Conservation (phyloP, 495 filamentous ascomycete genomes). For the Aspergillus avenaceus region DNA sequence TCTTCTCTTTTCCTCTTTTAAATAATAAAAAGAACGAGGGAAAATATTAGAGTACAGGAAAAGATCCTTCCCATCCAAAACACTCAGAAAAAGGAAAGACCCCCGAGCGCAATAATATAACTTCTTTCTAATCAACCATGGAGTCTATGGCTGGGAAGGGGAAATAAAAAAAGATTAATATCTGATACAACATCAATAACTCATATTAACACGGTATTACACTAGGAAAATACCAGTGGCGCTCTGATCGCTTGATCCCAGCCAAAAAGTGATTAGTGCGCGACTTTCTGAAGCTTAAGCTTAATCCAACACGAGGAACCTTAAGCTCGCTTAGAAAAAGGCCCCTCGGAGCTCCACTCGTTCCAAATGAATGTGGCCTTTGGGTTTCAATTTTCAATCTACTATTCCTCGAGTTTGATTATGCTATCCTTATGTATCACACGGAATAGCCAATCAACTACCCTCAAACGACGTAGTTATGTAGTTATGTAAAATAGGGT, state of each 20-base stretch:
- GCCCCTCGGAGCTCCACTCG: conserved; percentile 10
- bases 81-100: too few species aligned
- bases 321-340: conserved; percentile 42
- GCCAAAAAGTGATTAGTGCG: conserved; percentile 37
- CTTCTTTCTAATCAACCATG: too few species aligned
- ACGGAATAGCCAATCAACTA: background rate
- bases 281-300: conserved; percentile 45
- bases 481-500: conserved; percentile 5
- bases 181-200: background rate
- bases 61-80: background rate
- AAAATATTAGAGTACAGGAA: background rate
- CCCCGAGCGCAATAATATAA: too few species aligned
- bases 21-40: background rate
- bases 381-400: conserved; percentile 2
- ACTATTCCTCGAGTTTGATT: conserved; percentile 1
- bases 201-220: conserved; percentile 8
- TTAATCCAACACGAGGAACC: conserved; percentile 52
- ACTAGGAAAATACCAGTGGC: conserved; percentile 32
- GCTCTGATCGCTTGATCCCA: conserved; percentile 33
- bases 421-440: conserved; percentile 2
- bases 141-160: too few species aligned
- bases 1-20: too few species aligned
- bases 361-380: conserved; percentile 7
- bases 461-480: background rate
- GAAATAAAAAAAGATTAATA: background rate